Base-by-base conservation (phyloP, 768 basidiomycete species). In the Tulasnella sp. region DNA sequence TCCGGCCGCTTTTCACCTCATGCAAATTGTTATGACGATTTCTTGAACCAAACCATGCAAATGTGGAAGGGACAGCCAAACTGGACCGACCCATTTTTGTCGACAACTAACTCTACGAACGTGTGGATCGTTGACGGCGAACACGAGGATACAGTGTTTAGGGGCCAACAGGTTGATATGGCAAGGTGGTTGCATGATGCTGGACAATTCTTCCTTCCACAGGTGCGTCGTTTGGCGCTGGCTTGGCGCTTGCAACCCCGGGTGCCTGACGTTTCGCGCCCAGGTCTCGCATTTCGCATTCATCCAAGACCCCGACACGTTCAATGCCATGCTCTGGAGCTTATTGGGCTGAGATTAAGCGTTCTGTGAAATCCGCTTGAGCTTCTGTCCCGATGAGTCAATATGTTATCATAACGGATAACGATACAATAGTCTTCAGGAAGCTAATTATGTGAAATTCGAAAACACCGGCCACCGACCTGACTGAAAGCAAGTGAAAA, bases 261-360 rank as follows among this genome's bases (percentile, higher is more conserved):
- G 72, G 34, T 20, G 42, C 6, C 34, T 73, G 28, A 37, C 72
- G 37, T 44, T 42, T 31, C 31, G 18, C 40, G 37, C 1, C 2
- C 48, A 76, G 75, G 75, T 76, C n/a, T 77, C 76, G 22, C 76
- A 77, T 31, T 77, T 77, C 40, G 76, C 76, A 12, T 77, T 77
- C 50, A 60, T 77, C 24, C 76, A 77, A n/a, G 76, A 2, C 28
- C 76, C 76, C 16, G 18, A 64, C 24, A 34, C 12, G 40, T 77
- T 77, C 76, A 77, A 77, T 58, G 16, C 48, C 3, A 54, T 77
- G 76, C 48, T 77, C 14, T 41, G 37, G 76, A 34, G 31, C 28
- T 77, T 77, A 14, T n/a, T 77, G 11, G 64, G 64, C 34, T 11
- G 14, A 69, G 64, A 69, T 28, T 28, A 69, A 31, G 31, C 34